Evolutionary conservation across 2,329 filamentous ascomycete species (phyloP), one percentile per base, ranked within the genome.

Genomic region (Alternaria panax): DNA sequence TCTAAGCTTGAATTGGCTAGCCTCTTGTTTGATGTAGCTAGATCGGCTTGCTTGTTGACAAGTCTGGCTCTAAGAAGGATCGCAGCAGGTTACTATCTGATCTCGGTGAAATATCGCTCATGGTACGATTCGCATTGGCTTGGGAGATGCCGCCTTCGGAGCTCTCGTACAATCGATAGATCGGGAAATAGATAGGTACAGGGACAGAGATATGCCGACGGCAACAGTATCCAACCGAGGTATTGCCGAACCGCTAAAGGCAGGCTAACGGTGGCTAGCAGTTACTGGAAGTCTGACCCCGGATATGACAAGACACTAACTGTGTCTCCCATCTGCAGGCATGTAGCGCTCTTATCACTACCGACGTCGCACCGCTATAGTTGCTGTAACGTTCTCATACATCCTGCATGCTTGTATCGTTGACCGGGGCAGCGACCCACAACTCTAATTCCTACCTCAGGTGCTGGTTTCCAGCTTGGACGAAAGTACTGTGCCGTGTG

Each of bases 341-440:
- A 51, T 38, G 30, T 24, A 24, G 30, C 20, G 28, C 16, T 32
- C 48, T 27, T 51, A 42, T 42, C 48, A 51, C 34, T 51, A 22
- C 48, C 34, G 36, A 38, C 8, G 22, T 42, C 16, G 20, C 22
- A 8, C 20, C 28, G 45, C 16, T 20, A 24, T 14, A 30, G 20
- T 32, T 22, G 28, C 16, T 48, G 45, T 32, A 8, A 25, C 32
- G 28, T 48, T 48, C 45, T 11, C 20, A 36, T 11, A 48, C 22
- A 7, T 30, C 18, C 30, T 51, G 11, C 20, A 34, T 42, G 11
- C 28, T 20, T 16, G 27, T 28, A 12, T 36, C n/a, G 18, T 27
- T 42, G 20, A 56, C n/a, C 38, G n/a, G 40, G 28, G 27, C 7
- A 27, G 22, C 7, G 46, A 28, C 47, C 54, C 46, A 51, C 54